Base-by-base conservation (phyloP, 192 early-diverging fungal genomes). In the Entomortierella parvispora region DNA sequence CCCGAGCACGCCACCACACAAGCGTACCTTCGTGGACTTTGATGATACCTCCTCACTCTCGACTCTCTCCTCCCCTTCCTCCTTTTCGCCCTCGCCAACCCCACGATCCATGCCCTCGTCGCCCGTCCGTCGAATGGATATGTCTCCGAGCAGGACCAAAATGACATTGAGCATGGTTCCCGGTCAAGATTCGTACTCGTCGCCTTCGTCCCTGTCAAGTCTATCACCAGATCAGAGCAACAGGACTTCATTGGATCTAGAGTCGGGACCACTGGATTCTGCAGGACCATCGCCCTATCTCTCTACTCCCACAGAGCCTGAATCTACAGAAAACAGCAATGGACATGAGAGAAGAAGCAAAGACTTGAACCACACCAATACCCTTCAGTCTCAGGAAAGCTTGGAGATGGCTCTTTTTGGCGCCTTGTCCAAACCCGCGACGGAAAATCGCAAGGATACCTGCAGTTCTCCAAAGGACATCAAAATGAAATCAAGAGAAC, bases 381-480 rank as follows among this genome's bases (percentile, higher is more conserved):
- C 29, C 17, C 12, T 32, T 12, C 33, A n/a, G 9, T 44, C 57
- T 32, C 74, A 68, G 33, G 58, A 31, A 14, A 63, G 60, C 0
- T 42, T 77, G 43, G 74, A 68, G 25, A 42, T 77, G 40, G 74
- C 68, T 45, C 48, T 77, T 5, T 77, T 77, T 64, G 74, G 74
- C 2, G 53, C 51, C 4, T 22, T 53, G 3, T 43, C 23, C 49
- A 55, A 34, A 60, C 25, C 33, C 32, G 25, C 58, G 32, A 37
- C 28, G n/a, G 32, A 32, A 43, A 4, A 26, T 29, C 28, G 31
- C 45, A 23, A 49, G 7, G 29, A 47, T 50, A 22, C 22, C 58
- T 45, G 34, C 31, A 23, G 10, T 20, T 17, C 15, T 15, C 11
- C 23, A 59, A 28, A 23, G 20, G 32, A 3, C 14, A 23, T 8